These are phyloP conservation scores for Penicillium samsonianum DNA, from an alignment of 495 filamentous ascomycete genomes.

Conservation along the genomic window DNA sequence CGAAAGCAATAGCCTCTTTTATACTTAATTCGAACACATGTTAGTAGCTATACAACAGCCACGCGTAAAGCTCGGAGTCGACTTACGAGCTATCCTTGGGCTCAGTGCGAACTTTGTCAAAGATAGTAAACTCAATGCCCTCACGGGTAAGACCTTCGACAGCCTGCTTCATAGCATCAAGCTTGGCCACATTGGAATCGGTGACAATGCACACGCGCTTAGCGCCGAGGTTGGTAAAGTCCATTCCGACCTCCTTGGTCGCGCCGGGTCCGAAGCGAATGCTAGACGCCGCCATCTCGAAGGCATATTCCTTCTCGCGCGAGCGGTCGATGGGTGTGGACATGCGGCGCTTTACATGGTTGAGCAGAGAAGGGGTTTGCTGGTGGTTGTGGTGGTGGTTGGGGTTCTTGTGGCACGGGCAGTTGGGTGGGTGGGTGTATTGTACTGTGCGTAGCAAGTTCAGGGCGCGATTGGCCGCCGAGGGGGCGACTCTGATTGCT, in stretches of 20 bases:
- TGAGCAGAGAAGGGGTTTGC: slow-evolving; percentile 47
- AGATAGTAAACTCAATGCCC: slow-evolving; percentile 79
- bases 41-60: background rate
- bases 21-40: slow-evolving; percentile 51
- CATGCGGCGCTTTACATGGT: slow-evolving; percentile 59
- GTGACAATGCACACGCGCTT: slow-evolving; percentile 90
- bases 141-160: slow-evolving; percentile 73
- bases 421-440: slow-evolving; percentile 83
- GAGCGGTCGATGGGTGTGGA: slow-evolving; percentile 72
- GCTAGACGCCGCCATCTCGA: slow-evolving; percentile 92
- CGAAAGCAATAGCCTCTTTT: slow-evolving; percentile 82
- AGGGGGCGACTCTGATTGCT: slow-evolving; percentile 60
- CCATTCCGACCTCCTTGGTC: slow-evolving; percentile 99
- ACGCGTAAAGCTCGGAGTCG: background rate
- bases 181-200: slow-evolving; percentile 71
- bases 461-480: slow-evolving; percentile 74
- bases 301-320: slow-evolving; percentile 91
- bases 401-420: slow-evolving; percentile 91
- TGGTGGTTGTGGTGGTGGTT: slow-evolving; percentile 67
- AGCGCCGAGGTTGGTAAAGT: slow-evolving; percentile 85
- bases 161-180: slow-evolving; percentile 84
- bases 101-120: slow-evolving; percentile 75
- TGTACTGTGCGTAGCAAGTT: slow-evolving; percentile 86
- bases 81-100: slow-evolving; percentile 89
- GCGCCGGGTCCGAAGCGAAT: slow-evolving; percentile 92